Base-by-base conservation (phyloP, 2,329 filamentous ascomycete species). In the Macrophomina tecta region DNA sequence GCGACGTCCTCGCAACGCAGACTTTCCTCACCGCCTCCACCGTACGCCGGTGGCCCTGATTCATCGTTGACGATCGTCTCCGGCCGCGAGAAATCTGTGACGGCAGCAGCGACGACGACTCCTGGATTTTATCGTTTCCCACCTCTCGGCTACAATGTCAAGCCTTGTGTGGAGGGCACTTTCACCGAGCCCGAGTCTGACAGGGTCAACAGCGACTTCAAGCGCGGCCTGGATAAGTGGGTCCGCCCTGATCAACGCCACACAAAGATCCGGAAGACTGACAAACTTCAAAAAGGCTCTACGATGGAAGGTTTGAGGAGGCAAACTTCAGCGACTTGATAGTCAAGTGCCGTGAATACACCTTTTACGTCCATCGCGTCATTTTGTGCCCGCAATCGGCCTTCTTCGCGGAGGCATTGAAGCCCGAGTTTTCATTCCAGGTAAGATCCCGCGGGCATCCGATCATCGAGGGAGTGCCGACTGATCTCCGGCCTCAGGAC, bases 211-310 rank as follows among this genome's bases (percentile, higher is more conserved):
- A 53, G 51, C 32, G 51, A 53, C 51, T 53, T 53, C 9, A 53
- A 53, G 34, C 51, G 51, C 32, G 51, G 51, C 30, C 34, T 53
- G 51, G 51, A 53, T 32, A 53, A 53, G 51, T 53, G 51, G 51
- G 51, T 32, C 32, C 28, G 30, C 51, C n/a, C 32, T 36, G 14
- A 36, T 34, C 34, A 53, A 34, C 32, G n/a, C 30, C 48, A 3
- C 42, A 16, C 42, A 45, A 11, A 32, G 28, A 52, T 8, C 30
- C 51, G 32, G 11, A 5, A 16, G 42, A 14, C 42, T 45, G 42
- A 45, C 42, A 14, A 45, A 45, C 42, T 12, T 45, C 42, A 45
- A 12, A 14, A 16, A 53, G 51, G n/a, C 51, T 51, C 32, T 38
- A 63, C 38, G 23, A 63, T 8, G 34, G 42, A 7, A 30, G 46